Evolutionary conservation across 768 basidiomycete species (phyloP), one percentile per base, ranked within the genome.

Genomic region (Grammothele lineata): DNA sequence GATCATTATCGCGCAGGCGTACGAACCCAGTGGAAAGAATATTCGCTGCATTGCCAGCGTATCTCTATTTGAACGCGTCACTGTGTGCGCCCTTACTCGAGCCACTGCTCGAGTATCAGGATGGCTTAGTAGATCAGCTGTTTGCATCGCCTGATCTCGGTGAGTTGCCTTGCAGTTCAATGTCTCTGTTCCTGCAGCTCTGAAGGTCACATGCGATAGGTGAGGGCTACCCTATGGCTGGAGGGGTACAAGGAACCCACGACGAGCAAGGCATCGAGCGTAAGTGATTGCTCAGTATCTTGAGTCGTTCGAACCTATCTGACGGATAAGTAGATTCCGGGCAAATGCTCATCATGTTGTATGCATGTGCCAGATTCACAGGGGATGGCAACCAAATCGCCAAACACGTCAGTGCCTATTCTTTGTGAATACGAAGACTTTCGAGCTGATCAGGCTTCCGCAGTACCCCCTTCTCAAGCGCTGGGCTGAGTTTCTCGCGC

Each of bases 21-120:
- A 57, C 62, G 14, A 65, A 60, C 47, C 60, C 64, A 14, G 64
- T 66, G 6, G 64, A 66, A 42, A 55, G 57, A 4, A 45, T 66
- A 19, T 63, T 57, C 43, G 51, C 62, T 7, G 46, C 61, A 11
- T 65, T 58, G 37, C 61, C 64, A 5, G 40, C 57, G 38, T 63
- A 57, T 41, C 48, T 64, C 10, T 63, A 57, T 37, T 22, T 60
- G 41, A 66, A 66, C 34, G 59, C 61, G 9, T 45, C 61, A 15
- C 56, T 58, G 39, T 56, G 53, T 1, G 44, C 48, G 4, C 51
- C 50, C 15, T 51, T 62, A 21, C 51, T 65, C 11, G 30, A 44
- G 19, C 64, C 64, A 0, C 49, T 62, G 0, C 51, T 65, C 5
- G 56, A 60, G 24, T 64, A 47, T 42, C 59, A 60, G 37, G 36